Evolutionary conservation across 345 rosid species (phyloP).

Genomic region (Diplotaxis tenuifolia): DNA sequence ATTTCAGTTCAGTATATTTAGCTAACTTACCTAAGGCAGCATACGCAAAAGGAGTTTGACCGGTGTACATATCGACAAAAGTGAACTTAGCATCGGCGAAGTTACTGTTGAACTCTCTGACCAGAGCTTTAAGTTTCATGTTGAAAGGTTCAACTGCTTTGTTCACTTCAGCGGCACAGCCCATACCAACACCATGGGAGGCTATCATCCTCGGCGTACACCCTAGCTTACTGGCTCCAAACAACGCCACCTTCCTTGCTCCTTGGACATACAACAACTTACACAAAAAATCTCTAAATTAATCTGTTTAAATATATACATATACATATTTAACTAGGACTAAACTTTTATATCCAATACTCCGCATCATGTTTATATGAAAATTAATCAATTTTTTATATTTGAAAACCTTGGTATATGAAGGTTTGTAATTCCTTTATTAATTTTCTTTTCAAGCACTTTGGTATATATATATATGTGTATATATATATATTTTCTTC

Average conservation of each 20-base stretch:
- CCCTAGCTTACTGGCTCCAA: constrained; percentile 40
- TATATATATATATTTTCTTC: too few relatives aligned
- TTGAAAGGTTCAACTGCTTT: constrained; percentile 39
- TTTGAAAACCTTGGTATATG: not conserved
- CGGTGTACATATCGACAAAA: constrained; percentile 24
- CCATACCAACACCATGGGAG: constrained; percentile 22
- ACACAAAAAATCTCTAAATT: not conserved
- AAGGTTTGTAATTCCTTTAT: not conserved
- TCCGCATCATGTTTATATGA: not conserved
- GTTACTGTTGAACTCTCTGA: constrained; percentile 33
- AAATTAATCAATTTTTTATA: not conserved
- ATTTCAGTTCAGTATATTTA: not conserved
- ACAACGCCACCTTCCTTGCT: constrained; percentile 43
- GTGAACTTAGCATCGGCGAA: constrained; percentile 36
- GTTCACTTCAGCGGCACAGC: constrained; percentile 34
- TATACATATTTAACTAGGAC: not conserved
- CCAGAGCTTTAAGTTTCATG: constrained; percentile 29
- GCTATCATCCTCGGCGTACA: constrained; percentile 38
- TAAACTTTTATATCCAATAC: constrained; percentile 1
- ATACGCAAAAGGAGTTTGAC: constrained; percentile 14
- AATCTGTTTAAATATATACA: not conserved
- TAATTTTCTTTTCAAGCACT: not conserved
- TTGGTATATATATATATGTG: too few relatives aligned
- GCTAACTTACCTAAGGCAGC: constrained; percentile 23
- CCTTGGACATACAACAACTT: constrained; percentile 30